These are phyloP conservation scores for Colletotrichum higginsianum DNA, from an alignment of 2,329 filamentous ascomycete genomes.

Conservation along the genomic window DNA sequence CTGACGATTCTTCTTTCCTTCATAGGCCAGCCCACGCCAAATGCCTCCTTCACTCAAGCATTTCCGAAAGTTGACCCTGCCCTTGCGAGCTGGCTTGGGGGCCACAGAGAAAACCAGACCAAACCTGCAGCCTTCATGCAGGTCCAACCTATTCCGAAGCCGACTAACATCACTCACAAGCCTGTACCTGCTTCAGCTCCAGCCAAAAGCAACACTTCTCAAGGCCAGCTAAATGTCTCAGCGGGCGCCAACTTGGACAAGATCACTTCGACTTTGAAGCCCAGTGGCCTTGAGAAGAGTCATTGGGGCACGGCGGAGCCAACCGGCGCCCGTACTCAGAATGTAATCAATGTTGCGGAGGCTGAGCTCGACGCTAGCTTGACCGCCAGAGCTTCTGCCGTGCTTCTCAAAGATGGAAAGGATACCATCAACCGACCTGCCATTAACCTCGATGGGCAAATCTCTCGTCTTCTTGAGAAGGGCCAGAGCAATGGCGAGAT, in stretches of 20 bases:
- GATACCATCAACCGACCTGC: background rate
- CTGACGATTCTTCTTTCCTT: background rate
- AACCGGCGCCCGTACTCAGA: background rate
- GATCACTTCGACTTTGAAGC: background rate
- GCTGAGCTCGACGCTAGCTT: background rate
- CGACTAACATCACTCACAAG: no score
- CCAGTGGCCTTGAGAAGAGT: background rate
- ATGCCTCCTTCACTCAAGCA: background rate
- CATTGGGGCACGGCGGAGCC: background rate
- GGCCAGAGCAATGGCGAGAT: background rate
- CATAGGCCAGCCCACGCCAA: background rate
- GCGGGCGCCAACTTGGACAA: background rate
- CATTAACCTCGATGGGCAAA: background rate
- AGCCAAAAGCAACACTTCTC: background rate
- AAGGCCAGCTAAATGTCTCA: background rate
- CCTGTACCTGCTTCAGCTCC: background rate
- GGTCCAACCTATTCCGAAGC: no score
- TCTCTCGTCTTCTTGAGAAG: background rate
- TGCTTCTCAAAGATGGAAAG: background rate
- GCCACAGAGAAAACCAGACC: background rate
- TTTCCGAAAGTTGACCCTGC: background rate
- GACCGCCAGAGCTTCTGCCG: background rate
- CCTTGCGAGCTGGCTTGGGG: constrained; percentile 4
- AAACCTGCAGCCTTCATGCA: background rate
- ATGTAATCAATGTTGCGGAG: background rate